Evolutionary conservation across 192 early-diverging fungal species (phyloP), one percentile per base, ranked within the genome.

Genomic region (Backusella tuberculispora): DNA sequence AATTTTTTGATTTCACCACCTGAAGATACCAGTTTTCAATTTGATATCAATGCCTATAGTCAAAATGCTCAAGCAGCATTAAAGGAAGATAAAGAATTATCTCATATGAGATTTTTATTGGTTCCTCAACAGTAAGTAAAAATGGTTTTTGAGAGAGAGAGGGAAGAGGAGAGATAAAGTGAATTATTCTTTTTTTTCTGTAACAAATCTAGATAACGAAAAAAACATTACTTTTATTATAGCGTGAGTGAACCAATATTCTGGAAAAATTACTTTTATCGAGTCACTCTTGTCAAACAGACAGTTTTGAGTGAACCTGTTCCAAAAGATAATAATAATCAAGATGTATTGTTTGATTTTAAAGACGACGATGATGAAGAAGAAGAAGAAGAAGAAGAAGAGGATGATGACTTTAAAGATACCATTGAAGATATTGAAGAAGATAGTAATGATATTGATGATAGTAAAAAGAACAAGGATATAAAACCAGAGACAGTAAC

Each of bases 231-330:
- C n/a, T 8, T 65, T 24, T 29, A 1, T 45, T 37, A n/a, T 69
- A 88, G 83, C 65, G 83, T 93, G 4, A 82, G 87, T 29, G 92
- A 93, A 43, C 77, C 78, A 9, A 76, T 67, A 21, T 93, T 93
- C 75, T 93, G 90, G 90, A 78, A 80, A 38, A 90, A 89, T 44
- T 93, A 91, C 71, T 93, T 93, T 77, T 93, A 91, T 77, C 83
- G 89, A 15, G 85, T 93, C 3, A 84, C 83, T 42, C 72, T 87
- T 15, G 72, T 87, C 29, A 89, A 89, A 45, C 85, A 89, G 44
- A 73, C 84, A 9, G 78, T 85, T 2, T 69, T 89, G n/a, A 74
- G 67, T 14, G 34, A 63, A 60, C 29, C 43, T 12, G 8, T 12
- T 40, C 14, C 46, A n/a, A 21, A 67, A 43, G 26, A 48, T 56